Conservation (phyloP, 805 yeast species). For the Candida pini region DNA sequence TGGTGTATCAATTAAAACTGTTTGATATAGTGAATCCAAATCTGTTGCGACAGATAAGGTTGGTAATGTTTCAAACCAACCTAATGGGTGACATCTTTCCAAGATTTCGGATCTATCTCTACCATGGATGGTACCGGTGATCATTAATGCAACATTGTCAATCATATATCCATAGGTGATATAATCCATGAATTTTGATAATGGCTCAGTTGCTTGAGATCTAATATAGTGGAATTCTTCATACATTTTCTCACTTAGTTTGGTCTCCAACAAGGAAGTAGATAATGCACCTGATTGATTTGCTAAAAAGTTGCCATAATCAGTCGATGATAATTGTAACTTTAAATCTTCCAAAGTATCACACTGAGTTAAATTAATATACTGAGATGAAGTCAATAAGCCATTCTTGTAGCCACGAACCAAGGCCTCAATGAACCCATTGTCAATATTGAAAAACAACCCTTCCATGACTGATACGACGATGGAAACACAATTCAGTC, state of each 20-base stretch:
- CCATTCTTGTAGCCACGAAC: constrained; percentile 93
- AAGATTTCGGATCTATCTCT: constrained; percentile 86
- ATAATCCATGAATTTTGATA: constrained; percentile 81
- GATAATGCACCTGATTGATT: constrained; percentile 79
- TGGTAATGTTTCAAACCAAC: constrained; percentile 98
- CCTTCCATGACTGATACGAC: constrained; percentile 72
- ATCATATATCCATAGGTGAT: constrained; percentile 97
- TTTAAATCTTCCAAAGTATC: constrained; percentile 92
- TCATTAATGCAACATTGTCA: constrained; percentile 92
- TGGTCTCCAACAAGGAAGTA: constrained; percentile 80
- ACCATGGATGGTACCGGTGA: constrained; percentile 95
- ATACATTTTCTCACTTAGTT: constrained; percentile 66
- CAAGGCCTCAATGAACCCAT: constrained; percentile 90
- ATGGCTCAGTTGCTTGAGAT: constrained; percentile 75
- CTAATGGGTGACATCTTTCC: constrained; percentile 91
- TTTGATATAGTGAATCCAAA: constrained; percentile 84
- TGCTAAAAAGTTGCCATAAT: constrained; percentile 85
- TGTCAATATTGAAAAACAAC: constrained; percentile 78
- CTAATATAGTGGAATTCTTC: constrained; percentile 82
- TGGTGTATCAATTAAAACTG: constrained; percentile 94
- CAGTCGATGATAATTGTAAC: constrained; percentile 91
- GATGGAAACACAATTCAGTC: not conserved
- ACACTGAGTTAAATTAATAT: constrained; percentile 91
- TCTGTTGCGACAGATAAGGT: constrained; percentile 93
- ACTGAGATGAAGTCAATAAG: constrained; percentile 69